phyloP scores from a whole-genome alignment of 495 filamentous ascomycete genomes.

The Cetradonia linearis region DNA sequence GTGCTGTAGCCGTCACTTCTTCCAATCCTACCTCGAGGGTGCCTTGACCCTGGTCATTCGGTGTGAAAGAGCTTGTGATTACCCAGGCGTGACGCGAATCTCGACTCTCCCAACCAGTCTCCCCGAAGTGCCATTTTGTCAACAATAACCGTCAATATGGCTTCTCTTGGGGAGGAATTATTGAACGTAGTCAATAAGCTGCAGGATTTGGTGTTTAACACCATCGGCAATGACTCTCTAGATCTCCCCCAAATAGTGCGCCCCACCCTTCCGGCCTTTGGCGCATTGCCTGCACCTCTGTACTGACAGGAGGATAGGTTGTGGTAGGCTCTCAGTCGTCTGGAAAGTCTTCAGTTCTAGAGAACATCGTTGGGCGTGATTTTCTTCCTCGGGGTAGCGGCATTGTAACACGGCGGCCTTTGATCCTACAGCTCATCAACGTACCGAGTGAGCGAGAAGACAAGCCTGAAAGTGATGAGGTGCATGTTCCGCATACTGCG shows the following conservation, averaged over 20 bases:
- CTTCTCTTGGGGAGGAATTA: conserved; percentile 79
- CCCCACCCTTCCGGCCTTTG: conserved; percentile 22
- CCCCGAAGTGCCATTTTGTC: conserved; percentile 14
- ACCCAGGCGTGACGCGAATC: conserved; percentile 12
- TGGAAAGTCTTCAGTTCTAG: conserved; percentile 97
- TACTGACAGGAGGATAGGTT: conserved; percentile 47
- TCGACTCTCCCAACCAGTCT: background rate
- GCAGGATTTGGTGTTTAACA: conserved; percentile 98
- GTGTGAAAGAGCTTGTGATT: conserved; percentile 9
- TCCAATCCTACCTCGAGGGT: background rate
- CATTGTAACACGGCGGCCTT: conserved; percentile 86
- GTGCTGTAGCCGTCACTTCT: background rate
- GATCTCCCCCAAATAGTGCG: conserved; percentile 96
- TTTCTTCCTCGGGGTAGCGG: conserved; percentile 94
- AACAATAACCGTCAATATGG: conserved; percentile 36
- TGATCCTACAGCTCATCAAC: conserved; percentile 98
- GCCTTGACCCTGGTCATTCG: background rate
- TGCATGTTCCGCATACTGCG: conserved; percentile 58
- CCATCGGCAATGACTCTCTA: conserved; percentile 95
- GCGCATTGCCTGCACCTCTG: conserved; percentile 2
- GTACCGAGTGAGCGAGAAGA: conserved; percentile 71
- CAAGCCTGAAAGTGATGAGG: conserved; percentile 51
- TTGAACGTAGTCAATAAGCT: conserved; percentile 90
- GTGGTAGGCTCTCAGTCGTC: conserved; percentile 98
- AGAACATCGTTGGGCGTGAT: conserved; percentile 97